These are phyloP conservation scores for Apiospora aurea DNA, from an alignment of 2,329 filamentous ascomycete species.

Conservation along the genomic window DNA sequence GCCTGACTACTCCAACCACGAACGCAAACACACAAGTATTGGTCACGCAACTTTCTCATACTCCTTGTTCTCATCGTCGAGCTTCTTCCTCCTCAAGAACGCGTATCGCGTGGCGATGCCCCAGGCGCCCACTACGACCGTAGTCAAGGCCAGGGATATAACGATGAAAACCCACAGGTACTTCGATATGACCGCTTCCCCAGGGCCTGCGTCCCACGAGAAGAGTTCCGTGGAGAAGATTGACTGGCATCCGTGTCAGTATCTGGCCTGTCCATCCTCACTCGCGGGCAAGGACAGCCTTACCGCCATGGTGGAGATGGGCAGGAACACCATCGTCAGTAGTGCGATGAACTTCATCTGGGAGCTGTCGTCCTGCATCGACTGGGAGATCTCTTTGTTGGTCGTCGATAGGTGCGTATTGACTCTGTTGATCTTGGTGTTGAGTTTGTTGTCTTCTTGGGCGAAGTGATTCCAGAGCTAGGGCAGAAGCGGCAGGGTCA, in stretches of 20 bases:
- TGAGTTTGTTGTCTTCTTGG: slow-evolving; percentile 33
- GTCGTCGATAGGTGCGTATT: slow-evolving; percentile 36
- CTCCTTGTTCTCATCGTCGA: neutral
- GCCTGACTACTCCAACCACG: too few relatives aligned
- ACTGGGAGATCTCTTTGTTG: slow-evolving; percentile 35
- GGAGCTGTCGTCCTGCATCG: slow-evolving; percentile 36
- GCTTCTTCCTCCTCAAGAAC: neutral
- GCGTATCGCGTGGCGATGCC: neutral
- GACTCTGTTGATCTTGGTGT: slow-evolving; percentile 19
- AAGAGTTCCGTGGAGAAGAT: slow-evolving; percentile 41
- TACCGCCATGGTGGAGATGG: slow-evolving; percentile 39
- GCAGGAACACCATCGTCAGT: slow-evolving; percentile 41
- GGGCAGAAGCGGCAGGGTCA: too few relatives aligned
- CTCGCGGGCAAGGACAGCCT: neutral
- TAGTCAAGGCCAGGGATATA: slow-evolving; percentile 34
- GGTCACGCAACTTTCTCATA: neutral
- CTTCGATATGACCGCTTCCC: slow-evolving; percentile 33
- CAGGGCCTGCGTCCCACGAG: slow-evolving; percentile 34
- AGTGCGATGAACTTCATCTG: slow-evolving; percentile 42
- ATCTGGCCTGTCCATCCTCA: rapidly evolving
- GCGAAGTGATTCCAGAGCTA: slow-evolving; percentile 41
- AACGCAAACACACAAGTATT: too few relatives aligned
- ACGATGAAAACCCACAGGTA: slow-evolving; percentile 38
- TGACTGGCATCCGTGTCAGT: slow-evolving; percentile 27
- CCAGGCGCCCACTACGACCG: slow-evolving; percentile 32